Base-by-base conservation (phyloP, 768 basidiomycete genomes). In the Suillus decipiens region DNA sequence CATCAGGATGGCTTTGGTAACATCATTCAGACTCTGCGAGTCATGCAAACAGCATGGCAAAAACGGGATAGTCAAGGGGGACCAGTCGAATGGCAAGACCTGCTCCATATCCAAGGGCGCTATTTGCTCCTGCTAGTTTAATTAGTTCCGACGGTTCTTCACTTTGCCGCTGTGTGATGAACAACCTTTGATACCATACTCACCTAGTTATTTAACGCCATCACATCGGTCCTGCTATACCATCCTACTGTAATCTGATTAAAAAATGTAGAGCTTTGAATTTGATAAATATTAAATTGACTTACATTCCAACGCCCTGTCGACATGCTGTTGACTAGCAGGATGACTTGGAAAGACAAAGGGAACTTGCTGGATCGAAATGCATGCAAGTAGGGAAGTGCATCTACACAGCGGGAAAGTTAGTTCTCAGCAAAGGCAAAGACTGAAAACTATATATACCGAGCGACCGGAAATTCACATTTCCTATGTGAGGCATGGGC, bases 11-110 rank as follows among this genome's bases (percentile, higher is more conserved):
- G 78, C 65, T 81, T 87, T 65, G 89, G 88, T 5, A 89, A 88
- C 72, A 69, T 85, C 51, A 78, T 82, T 67, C 85, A 86, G 64
- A 81, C 82, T 17, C 76, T 85, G 45, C 78, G 83, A 65, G 73
- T 88, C 65, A 86, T 91, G 85, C 87, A 90, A 70, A 80, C 82
- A 1, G 80, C 89, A 9, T 90, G 89, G 89, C 86, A 87, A 64
- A 84, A 83, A 64, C 81, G 89, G 47, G 87, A 89, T 68, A 79
- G 79, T 50, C 76, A 79, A 62, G 81, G 83, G 36, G 79, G 77
- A 43, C 74, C 79, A 19, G 80, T 86, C 58, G 87, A 89, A 74
- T 81, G 90, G 78, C 82, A 86, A 42, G 84, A 89, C 59, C 82
- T 83, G 34, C 63, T 75, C 64, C 74, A 76, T 51, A 61, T 75